Evolutionary conservation across 2,329 filamentous ascomycete genomes (phyloP).

Genomic region (Cladosporium sphaerospermum): DNA sequence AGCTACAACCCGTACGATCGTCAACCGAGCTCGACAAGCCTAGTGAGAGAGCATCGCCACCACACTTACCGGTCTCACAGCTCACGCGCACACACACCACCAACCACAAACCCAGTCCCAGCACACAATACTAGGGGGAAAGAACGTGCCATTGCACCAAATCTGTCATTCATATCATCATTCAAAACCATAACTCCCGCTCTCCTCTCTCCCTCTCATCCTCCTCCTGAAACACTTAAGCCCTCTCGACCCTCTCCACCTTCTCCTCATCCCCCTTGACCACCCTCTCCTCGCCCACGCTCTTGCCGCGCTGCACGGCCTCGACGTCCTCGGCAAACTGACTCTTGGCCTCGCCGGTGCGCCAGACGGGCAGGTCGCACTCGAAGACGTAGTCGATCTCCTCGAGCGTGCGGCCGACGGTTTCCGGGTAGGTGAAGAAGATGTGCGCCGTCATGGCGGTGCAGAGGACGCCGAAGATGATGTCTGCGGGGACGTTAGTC

Average conservation of each 20-base stretch:
- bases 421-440: constrained; percentile 62
- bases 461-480: constrained; percentile 71
- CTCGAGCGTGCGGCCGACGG: constrained; percentile 63
- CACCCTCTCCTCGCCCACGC: background rate
- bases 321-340: constrained; percentile 74
- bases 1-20: no score
- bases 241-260: constrained; percentile 1
- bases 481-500: constrained; percentile 35
- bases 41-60: no score
- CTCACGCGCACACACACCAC: no score
- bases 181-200: no score
- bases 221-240: background rate
- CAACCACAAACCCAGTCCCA: no score
- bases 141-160: no score
- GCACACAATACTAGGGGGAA: no score
- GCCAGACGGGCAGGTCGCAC: constrained; percentile 38
- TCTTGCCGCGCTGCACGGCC: constrained; percentile 42
- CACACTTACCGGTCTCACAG: no score
- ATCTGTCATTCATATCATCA: no score
- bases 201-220: no score
- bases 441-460: constrained; percentile 62
- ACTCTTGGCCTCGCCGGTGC: constrained; percentile 31
- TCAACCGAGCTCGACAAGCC: no score
- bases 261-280: background rate
- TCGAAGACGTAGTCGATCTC: constrained; percentile 71